Conservation (phyloP, 345 rosid genomes). For the Eucalyptus cloeziana region DNA sequence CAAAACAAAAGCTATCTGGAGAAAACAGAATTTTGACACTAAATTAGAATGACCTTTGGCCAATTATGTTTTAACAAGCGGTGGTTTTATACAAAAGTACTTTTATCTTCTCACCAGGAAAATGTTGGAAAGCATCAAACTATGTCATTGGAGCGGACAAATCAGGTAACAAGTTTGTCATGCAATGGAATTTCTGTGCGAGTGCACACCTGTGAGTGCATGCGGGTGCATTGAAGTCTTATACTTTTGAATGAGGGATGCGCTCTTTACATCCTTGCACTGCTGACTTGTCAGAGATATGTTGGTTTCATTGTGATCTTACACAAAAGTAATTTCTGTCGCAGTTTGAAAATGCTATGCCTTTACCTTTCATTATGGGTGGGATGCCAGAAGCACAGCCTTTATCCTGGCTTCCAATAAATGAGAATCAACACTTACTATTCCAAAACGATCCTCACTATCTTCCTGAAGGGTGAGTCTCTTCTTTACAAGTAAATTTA, state of each 20-base stretch:
- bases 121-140: constrained; percentile 44
- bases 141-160: constrained; percentile 37
- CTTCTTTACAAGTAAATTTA: not conserved
- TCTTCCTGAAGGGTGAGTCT: constrained; percentile 43
- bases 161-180: constrained; percentile 34
- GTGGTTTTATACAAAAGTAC: not conserved
- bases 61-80: not conserved
- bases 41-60: not conserved
- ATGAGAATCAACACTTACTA: constrained; percentile 43
- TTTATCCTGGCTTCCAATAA: constrained; percentile 54
- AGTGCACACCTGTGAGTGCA: not conserved
- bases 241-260: not conserved
- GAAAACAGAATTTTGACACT: not conserved
- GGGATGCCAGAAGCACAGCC: constrained; percentile 56
- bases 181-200: not conserved
- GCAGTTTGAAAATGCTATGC: constrained; percentile 56
- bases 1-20: not conserved
- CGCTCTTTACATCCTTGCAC: not conserved
- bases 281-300: not conserved
- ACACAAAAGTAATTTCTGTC: not conserved
- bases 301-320: not conserved
- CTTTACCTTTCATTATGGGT: constrained; percentile 42
- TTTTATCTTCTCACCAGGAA: constrained; percentile 34
- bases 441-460: constrained; percentile 43
- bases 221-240: not conserved